Conservation (phyloP, 352 stramenopile genomes). For the Paralagenidium karlingii region DNA sequence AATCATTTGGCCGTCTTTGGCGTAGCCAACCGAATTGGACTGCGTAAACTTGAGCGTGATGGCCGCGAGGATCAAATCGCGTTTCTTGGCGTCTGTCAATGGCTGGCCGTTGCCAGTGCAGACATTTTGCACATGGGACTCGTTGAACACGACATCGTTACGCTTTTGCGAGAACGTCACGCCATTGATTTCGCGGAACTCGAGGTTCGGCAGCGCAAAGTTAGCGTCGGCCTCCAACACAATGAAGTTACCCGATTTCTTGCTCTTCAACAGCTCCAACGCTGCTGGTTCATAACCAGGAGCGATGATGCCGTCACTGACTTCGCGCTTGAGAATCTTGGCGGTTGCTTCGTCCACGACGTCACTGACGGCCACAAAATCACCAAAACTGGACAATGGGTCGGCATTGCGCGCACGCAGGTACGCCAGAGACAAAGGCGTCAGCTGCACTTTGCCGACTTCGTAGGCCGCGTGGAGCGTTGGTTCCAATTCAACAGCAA, state of each 20-base stretch:
- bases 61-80: constrained; percentile 96
- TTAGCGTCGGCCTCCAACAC: constrained; percentile 91
- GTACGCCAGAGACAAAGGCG: constrained; percentile 94
- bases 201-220: constrained; percentile 88
- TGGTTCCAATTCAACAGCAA: constrained; percentile 93
- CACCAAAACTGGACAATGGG: constrained; percentile 98
- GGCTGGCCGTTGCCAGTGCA: constrained; percentile 76
- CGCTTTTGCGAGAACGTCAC: constrained; percentile 98
- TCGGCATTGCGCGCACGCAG: constrained; percentile 97
- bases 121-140: constrained; percentile 87
- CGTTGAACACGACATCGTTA: constrained; percentile 94
- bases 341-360: constrained; percentile 97
- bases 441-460: constrained; percentile 85
- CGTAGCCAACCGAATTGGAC: constrained; percentile 98
- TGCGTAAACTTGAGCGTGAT: constrained; percentile 99
- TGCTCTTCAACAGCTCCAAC: constrained; percentile 95
- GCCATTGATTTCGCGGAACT: constrained; percentile 98
- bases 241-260: constrained; percentile 99
- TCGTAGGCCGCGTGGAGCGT: constrained; percentile 93
- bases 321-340: constrained; percentile 97
- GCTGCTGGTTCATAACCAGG: constrained; percentile 96
- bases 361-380: constrained; percentile 98
- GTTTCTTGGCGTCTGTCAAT: constrained; percentile 86
- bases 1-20: constrained; percentile 99
- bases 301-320: constrained; percentile 98